Evolutionary conservation across 345 rosid species (phyloP), one percentile per base, ranked within the genome.

Genomic region (Pugionium dolabratum): DNA sequence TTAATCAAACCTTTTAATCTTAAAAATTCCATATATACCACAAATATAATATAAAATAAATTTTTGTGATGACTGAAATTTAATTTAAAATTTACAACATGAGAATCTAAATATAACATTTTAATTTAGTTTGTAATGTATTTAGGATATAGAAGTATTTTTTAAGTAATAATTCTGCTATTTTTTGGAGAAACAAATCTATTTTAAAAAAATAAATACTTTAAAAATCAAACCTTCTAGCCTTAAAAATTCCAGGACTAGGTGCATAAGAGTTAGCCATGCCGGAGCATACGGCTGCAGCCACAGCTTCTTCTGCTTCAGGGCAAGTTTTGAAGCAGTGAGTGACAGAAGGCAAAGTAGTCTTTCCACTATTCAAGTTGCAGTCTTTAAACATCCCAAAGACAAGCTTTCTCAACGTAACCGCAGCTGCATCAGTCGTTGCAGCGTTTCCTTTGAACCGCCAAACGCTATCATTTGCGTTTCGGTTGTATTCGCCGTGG

Each of bases 251-350:
- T 6, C 90, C 88, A 8, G 35, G 41, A 6, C 54, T 10, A 0
- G 84, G 67, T 4, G 78, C 18, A 62, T 87, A 84, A 26, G 35
- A 46, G 36, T 84, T 84, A 65, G 52, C 76, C 59, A 81, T 28
- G 25, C 70, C 80, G 5, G 86, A 83, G 2, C 64, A 64, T 1
- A 80, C 28, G 11, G 86, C 64, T 5, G 76, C 71, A 11, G 67
- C 54, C 1, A 83, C 25, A 4, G 85, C 87, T 27, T 84, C 80
- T 49, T 73, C 86, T 0, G 85, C 94, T 2, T 10, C 65, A 1
- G 62, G 40, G 3, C 70, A 4, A 2, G 85, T 80, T 1, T 74
- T 58, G 37, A 85, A 84, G 78, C 75, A 51, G 0, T 82, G 79
- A 56, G 78, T 74, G 9, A 28, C 54, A 2, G 86, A 75, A 18